These are phyloP conservation scores for Lactarius quietus DNA, from an alignment of 768 basidiomycete species.

Conservation along the genomic window DNA sequence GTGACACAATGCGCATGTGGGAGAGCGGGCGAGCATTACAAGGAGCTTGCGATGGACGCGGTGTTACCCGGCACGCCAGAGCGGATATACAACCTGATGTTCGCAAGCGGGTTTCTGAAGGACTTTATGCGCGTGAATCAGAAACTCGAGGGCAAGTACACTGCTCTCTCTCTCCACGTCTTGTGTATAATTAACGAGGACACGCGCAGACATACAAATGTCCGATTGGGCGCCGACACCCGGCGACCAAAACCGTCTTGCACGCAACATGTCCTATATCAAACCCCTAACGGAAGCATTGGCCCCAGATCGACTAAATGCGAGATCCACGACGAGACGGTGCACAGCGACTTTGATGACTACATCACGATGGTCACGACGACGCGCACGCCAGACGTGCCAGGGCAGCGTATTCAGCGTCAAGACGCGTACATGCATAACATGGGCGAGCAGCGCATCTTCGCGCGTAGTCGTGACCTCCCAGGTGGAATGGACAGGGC, in stretches of 20 bases:
- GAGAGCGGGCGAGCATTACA: slow-evolving; percentile 62
- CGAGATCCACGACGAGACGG: slow-evolving; percentile 85
- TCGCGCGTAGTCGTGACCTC: slow-evolving; percentile 84
- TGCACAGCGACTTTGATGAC: slow-evolving; percentile 78
- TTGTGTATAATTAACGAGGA: background rate
- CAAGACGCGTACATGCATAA: slow-evolving; percentile 92
- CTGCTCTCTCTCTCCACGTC: background rate
- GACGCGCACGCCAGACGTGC: slow-evolving; percentile 91
- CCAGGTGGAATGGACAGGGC: slow-evolving; percentile 92
- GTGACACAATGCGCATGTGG: slow-evolving; percentile 74
- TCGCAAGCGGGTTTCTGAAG: slow-evolving; percentile 93
- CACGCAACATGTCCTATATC: slow-evolving; percentile 93
- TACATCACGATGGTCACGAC: slow-evolving; percentile 82
- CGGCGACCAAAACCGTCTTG: slow-evolving; percentile 62
- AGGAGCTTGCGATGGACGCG: slow-evolving; percentile 71
- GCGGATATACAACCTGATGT: slow-evolving; percentile 93
- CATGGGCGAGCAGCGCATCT: slow-evolving; percentile 81
- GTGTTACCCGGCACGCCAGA: slow-evolving; percentile 89
- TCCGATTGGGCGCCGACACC: slow-evolving; percentile 85
- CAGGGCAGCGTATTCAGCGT: slow-evolving; percentile 90
- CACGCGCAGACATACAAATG: slow-evolving; percentile 77
- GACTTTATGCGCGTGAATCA: slow-evolving; percentile 90
- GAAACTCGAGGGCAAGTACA: slow-evolving; percentile 72
- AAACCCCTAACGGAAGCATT: slow-evolving; percentile 85
- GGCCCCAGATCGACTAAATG: slow-evolving; percentile 97